Conservation (phyloP, 768 basidiomycete species). For the Lentinula boryana region DNA sequence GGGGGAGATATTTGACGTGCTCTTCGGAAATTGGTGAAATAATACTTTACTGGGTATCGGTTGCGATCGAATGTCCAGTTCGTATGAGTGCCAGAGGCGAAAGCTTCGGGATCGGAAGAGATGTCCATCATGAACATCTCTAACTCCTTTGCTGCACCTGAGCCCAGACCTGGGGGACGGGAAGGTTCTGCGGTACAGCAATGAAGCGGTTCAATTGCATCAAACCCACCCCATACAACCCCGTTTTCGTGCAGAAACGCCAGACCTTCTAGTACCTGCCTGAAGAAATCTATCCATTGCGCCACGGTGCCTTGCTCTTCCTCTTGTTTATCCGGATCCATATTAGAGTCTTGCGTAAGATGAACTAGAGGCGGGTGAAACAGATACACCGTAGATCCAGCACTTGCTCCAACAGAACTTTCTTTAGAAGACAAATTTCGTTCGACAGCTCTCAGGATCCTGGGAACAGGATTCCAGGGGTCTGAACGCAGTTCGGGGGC, state of each 20-base stretch:
- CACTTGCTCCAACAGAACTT: background rate
- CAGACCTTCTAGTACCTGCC: constrained; percentile 45
- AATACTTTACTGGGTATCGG: constrained; percentile 24
- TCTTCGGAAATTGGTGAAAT: constrained; percentile 22
- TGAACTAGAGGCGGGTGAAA: constrained; percentile 27
- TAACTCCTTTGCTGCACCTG: background rate
- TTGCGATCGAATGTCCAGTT: constrained; percentile 25
- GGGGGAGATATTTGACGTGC: constrained; percentile 15
- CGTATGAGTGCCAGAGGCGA: constrained; percentile 9
- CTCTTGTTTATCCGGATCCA: background rate
- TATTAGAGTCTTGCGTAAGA: constrained; percentile 19
- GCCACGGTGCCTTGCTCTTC: constrained; percentile 25
- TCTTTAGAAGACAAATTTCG: constrained; percentile 15
- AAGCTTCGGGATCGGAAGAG: constrained; percentile 8
- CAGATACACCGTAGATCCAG: constrained; percentile 22
- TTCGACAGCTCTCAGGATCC: constrained; percentile 37
- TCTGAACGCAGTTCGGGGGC: constrained; percentile 36
- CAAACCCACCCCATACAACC: constrained; percentile 26
- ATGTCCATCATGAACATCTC: constrained; percentile 12
- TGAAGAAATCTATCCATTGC: constrained; percentile 45
- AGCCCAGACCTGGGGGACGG: constrained; percentile 11
- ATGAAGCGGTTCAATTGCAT: background rate
- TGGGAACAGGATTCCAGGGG: constrained; percentile 51
- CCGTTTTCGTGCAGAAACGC: constrained; percentile 43
- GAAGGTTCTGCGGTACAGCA: constrained; percentile 12